Conservation (phyloP, 495 filamentous ascomycete genomes). For the Immersiella caudata region DNA sequence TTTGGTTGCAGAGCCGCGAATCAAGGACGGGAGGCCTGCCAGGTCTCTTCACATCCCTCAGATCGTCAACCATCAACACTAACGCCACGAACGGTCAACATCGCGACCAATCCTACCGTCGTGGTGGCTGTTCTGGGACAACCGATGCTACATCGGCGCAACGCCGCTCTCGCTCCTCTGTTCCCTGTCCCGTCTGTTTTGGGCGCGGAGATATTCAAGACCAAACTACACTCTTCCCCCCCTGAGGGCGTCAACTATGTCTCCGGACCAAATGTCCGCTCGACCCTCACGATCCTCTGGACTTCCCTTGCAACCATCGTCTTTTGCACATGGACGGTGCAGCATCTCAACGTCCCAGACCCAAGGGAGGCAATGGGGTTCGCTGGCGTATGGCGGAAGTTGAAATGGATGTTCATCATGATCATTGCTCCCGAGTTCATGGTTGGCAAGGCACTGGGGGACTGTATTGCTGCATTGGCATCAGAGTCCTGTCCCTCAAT, state of each 20-base stretch:
- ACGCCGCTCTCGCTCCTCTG: neutral
- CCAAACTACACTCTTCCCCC: neutral
- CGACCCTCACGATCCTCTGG: neutral
- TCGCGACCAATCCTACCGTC: neutral
- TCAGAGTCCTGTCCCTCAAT: neutral
- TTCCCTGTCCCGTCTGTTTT: neutral
- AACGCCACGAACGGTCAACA: neutral
- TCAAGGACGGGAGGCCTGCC: neutral
- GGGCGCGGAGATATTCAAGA: neutral
- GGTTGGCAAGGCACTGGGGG: neutral
- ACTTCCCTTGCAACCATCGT: neutral
- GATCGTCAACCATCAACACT: neutral
- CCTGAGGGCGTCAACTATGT: neutral
- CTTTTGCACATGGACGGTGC: neutral
- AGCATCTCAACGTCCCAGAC: no score
- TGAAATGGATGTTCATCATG: neutral
- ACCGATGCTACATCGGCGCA: no score
- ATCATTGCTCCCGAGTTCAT: constrained; percentile 1
- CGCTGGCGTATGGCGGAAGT: neutral
- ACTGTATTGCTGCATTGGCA: neutral
- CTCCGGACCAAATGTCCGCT: neutral
- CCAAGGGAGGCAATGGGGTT: no score
- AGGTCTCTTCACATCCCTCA: neutral
- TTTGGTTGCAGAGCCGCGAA: neutral
- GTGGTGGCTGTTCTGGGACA: neutral